A percentile compares a stretch with the other conserved stretches of the same genome.
Evolutionary conservation across 108 stramenopile genomes (phyloP).

Genomic region (Pseudonitzschia pungens): DNA sequence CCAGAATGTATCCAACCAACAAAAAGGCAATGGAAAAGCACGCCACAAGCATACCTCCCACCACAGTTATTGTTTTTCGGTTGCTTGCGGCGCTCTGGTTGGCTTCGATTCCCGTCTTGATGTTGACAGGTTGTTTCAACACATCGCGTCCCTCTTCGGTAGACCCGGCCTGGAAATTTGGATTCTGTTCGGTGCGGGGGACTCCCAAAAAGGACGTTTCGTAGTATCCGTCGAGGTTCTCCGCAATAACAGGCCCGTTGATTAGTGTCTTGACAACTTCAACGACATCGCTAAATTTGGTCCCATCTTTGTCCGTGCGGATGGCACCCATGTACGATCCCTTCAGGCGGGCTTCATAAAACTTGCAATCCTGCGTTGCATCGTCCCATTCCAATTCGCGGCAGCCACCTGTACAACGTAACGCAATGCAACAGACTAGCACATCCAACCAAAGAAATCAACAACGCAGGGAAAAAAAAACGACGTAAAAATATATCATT

Average conservation of each 20-base stretch:
- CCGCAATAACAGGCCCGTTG: not conserved
- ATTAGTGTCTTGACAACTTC: not conserved
- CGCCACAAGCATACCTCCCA: conserved; percentile 38
- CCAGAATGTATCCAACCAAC: conserved; percentile 26
- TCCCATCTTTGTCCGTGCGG: not conserved
- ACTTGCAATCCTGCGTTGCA: conserved; percentile 20
- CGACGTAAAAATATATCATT: too few species aligned
- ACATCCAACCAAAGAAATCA: not conserved
- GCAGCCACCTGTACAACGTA: conserved; percentile 10
- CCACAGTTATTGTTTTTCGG: conserved; percentile 35
- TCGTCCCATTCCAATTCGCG: conserved; percentile 19
- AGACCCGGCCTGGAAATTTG: conserved; percentile 7
- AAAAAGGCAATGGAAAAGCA: conserved; percentile 33
- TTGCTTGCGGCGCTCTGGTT: not conserved
- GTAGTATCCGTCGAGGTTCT: not conserved
- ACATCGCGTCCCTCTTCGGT: not conserved
- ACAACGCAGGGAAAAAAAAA: not conserved
- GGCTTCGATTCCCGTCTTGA: conserved; percentile 9
- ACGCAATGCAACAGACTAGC: too few species aligned
- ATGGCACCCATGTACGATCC: conserved; percentile 12
- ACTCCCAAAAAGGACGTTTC: conserved; percentile 5
- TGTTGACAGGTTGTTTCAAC: not conserved
- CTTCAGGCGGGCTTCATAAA: conserved; percentile 25
- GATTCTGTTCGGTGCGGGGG: not conserved
- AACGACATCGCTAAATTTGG: not conserved